Percentiles rank a stretch among this genome's conserved stretches.
Evolutionary conservation across 2,329 filamentous ascomycete genomes (phyloP).

Genomic region (Cordyceps militaris): DNA sequence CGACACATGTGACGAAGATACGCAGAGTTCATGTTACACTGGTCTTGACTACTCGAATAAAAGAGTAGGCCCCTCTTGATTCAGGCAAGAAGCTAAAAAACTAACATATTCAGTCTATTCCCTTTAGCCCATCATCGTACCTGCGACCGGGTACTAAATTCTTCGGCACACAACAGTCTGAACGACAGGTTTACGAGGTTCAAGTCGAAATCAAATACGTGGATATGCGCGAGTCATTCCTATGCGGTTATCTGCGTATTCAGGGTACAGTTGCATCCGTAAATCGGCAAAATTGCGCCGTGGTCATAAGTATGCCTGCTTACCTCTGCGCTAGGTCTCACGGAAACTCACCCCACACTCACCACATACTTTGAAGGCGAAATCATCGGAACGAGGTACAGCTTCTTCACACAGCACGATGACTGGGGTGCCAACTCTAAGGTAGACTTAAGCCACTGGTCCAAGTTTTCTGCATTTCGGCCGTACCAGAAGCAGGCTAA

Average conservation of each 20-base stretch:
- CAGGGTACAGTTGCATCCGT: conserved; percentile 54
- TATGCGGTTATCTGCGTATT: conserved; percentile 92
- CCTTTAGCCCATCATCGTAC: conserved; percentile 77
- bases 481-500: conserved; percentile 57
- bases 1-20: neutral
- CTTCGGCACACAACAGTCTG: conserved; percentile 84
- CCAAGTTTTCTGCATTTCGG: conserved; percentile 78
- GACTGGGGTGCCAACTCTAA: conserved; percentile 90
- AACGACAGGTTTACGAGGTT: conserved; percentile 88
- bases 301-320: conserved; percentile 8
- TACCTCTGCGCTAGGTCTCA: conserved; percentile 57
- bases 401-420: conserved; percentile 83
- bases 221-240: conserved; percentile 85
- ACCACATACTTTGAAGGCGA: conserved; percentile 98
- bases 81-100: neutral
- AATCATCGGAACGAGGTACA: conserved; percentile 91
- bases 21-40: conserved; percentile 1
- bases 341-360: conserved; percentile 91
- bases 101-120: conserved; percentile 51
- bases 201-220: conserved; percentile 97
- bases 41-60: conserved; percentile 27
- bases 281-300: conserved; percentile 18
- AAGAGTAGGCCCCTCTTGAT: conserved; percentile 36
- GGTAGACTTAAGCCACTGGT: conserved; percentile 89
- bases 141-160: conserved; percentile 84